Conservation (phyloP, 2,329 filamentous ascomycete species). For the Pseudocercospora cruenta region DNA sequence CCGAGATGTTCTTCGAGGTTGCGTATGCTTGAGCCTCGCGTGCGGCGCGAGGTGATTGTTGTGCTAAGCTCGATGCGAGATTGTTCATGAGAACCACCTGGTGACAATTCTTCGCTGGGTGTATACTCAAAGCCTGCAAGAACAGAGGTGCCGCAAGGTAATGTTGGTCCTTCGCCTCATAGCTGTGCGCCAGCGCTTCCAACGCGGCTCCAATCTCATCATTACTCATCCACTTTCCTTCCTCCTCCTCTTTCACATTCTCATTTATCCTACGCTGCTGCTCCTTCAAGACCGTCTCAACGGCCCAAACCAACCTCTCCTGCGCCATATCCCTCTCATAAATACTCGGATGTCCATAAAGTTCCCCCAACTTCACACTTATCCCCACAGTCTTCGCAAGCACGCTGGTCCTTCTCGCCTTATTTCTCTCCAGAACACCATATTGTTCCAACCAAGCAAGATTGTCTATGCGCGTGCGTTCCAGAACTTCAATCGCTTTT, state of each 20-base stretch:
- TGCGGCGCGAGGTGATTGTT: slow-evolving; percentile 55
- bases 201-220: slow-evolving; percentile 74
- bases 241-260: slow-evolving; percentile 62
- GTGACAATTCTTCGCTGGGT: slow-evolving; percentile 69
- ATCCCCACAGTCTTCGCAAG: slow-evolving; percentile 75
- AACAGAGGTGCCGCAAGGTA: slow-evolving; percentile 85
- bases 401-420: slow-evolving; percentile 64
- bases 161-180: slow-evolving; percentile 72
- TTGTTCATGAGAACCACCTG: slow-evolving; percentile 86
- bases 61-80: slow-evolving; percentile 72
- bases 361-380: slow-evolving; percentile 79
- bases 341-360: slow-evolving; percentile 78
- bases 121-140: slow-evolving; percentile 77
- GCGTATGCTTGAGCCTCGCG: slow-evolving; percentile 36
- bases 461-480: slow-evolving; percentile 74
- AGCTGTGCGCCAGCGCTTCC: slow-evolving; percentile 78
- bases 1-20: slow-evolving; percentile 41
- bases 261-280: slow-evolving; percentile 63
- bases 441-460: slow-evolving; percentile 53
- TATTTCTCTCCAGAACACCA: slow-evolving; percentile 45
- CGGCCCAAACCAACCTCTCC: slow-evolving; percentile 75
- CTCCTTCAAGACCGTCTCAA: slow-evolving; percentile 78
- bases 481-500: slow-evolving; percentile 74
- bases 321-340: slow-evolving; percentile 75
- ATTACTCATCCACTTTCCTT: slow-evolving; percentile 70